Evolutionary conservation across 805 yeast species (phyloP).

Genomic region (Candida vaughaniae): DNA sequence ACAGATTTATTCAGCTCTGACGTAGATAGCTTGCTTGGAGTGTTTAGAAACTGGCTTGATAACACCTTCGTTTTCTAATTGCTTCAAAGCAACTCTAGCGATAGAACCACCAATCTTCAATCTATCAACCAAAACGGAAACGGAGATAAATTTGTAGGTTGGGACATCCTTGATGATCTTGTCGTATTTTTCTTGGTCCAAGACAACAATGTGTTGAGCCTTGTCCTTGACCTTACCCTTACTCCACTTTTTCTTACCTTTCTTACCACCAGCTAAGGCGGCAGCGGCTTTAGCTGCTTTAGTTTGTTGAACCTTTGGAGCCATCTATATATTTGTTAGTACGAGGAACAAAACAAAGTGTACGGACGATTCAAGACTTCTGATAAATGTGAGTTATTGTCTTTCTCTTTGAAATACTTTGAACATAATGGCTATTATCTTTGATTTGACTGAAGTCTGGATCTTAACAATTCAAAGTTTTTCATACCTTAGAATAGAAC

Average conservation of each 20-base stretch:
- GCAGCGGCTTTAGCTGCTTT: conserved; percentile 99
- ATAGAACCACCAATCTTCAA: conserved; percentile 98
- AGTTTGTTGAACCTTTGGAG: conserved; percentile 98
- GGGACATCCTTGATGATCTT: conserved; percentile 99
- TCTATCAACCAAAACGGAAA: conserved; percentile 98
- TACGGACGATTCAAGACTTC: too few species aligned
- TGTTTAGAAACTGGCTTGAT: conserved; percentile 92
- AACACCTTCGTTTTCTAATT: conserved; percentile 92
- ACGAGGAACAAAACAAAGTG: too few species aligned
- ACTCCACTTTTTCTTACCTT: conserved; percentile 99
- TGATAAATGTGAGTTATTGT: too few species aligned
- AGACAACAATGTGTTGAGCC: conserved; percentile 96
- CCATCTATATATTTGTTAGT: conserved; percentile 55
- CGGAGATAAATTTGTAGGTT: conserved; percentile 97
- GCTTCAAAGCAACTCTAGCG: conserved; percentile 97
- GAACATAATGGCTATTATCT: too few species aligned
- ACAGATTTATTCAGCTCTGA: conserved; percentile 54
- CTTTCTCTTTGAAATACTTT: too few species aligned
- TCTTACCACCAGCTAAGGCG: conserved; percentile 99
- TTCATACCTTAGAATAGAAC: too few species aligned
- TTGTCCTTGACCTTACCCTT: conserved; percentile 99
- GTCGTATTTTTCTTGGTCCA: conserved; percentile 99
- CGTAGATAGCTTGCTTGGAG: conserved; percentile 96
- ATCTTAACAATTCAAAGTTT: too few species aligned
- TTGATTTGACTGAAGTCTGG: too few species aligned